Evolutionary conservation across 1,139 yeast species (phyloP).

Genomic region (Suhomyces bolitotheri): DNA sequence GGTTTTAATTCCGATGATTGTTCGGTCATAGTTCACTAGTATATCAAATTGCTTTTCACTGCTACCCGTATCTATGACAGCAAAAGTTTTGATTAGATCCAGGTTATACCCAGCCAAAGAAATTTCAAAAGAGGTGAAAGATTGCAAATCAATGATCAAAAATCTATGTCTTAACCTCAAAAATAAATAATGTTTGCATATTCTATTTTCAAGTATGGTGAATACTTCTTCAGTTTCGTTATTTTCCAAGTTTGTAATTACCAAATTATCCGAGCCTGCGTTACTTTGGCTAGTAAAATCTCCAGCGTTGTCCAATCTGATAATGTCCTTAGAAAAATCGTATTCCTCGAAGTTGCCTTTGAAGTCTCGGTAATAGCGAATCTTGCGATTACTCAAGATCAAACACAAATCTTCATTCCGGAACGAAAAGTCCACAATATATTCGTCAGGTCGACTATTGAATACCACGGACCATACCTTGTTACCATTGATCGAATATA

Average conservation of each 20-base stretch:
- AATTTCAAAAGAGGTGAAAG: conserved; percentile 29
- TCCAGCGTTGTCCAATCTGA: conserved; percentile 35
- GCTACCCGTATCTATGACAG: conserved; percentile 2
- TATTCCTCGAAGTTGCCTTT: conserved; percentile 63
- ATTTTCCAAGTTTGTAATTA: conserved; percentile 38
- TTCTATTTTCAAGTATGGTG: conserved; percentile 25
- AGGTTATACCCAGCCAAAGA: conserved; percentile 24
- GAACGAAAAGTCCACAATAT: conserved; percentile 58
- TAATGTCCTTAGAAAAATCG: conserved; percentile 35
- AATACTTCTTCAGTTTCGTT: conserved; percentile 33
- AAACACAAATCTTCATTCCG: conserved; percentile 62
- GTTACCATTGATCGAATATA: conserved; percentile 56
- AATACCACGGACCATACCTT: conserved; percentile 50
- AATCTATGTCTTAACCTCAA: conserved; percentile 31
- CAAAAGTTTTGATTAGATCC: conserved; percentile 19
- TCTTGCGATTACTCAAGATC: conserved; percentile 55
- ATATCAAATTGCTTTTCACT: conserved; percentile 20
- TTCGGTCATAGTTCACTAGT: conserved; percentile 30
- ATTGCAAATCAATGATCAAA: conserved; percentile 29
- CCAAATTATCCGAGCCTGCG: conserved; percentile 1
- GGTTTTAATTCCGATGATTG: conserved; percentile 31
- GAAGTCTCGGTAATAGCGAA: conserved; percentile 67
- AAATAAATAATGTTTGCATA: conserved; percentile 34
- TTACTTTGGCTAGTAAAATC: background rate
- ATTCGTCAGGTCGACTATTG: conserved; percentile 53